Evolutionary conservation across 495 filamentous ascomycete species (phyloP).

Genomic region (Parathielavia appendiculata): DNA sequence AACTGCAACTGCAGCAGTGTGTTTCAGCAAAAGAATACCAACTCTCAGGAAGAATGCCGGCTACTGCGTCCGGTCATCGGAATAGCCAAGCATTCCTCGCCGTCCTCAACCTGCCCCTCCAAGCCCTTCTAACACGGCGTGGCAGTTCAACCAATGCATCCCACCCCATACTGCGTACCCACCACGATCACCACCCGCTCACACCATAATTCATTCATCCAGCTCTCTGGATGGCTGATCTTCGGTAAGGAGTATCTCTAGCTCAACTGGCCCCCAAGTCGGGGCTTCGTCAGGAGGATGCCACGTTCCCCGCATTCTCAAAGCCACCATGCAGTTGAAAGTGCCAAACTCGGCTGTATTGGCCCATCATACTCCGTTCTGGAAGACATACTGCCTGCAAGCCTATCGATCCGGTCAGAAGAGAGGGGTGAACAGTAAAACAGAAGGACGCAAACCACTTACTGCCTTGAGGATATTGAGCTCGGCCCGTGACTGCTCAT

Average conservation of each 20-base stretch:
- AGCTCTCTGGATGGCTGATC: background rate
- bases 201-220: background rate
- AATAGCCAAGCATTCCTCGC: background rate
- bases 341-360: background rate
- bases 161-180: too few species aligned
- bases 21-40: constrained; percentile 4
- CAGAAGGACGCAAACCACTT: constrained; percentile 29
- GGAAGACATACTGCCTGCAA: constrained; percentile 45
- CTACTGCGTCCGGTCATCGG: constrained; percentile 15
- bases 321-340: background rate
- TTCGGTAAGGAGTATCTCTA: background rate
- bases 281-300: background rate
- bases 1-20: background rate
- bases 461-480: constrained; percentile 71
- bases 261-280: constrained; percentile 1
- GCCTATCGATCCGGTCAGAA: constrained; percentile 37
- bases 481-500: constrained; percentile 66
- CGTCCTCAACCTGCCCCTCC: background rate
- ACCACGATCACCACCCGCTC: background rate
- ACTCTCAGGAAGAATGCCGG: background rate
- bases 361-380: constrained; percentile 20
- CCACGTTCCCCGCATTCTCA: constrained; percentile 11
- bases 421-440: background rate
- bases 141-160: too few species aligned
- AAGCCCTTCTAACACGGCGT: background rate